Base-by-base conservation (phyloP, 2,329 filamentous ascomycete species). In the Lachnellula arida region DNA sequence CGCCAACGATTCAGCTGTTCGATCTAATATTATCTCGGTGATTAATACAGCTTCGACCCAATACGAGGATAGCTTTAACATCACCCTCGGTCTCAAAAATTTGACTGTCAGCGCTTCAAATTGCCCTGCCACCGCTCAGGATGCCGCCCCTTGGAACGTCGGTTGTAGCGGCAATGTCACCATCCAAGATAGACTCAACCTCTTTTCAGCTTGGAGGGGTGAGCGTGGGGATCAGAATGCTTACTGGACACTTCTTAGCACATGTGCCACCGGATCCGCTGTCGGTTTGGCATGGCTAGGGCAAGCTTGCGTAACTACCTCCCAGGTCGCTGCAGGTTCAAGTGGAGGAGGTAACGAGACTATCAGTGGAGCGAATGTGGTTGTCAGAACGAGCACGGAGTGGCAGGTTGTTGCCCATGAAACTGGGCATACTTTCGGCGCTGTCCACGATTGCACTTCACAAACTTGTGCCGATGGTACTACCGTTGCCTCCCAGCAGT, bases 381-480 rank as follows among this genome's bases (percentile, higher is more conserved):
- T 99, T 22, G 86, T 94, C 25, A 84, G 84, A 61, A 96, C 91
- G 0, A 79, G 82, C 22, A 87, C 84, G 3, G 92, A 96, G 70
- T 97, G 93, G 93, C 91, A 97, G 71, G 88, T 97, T 56, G 90
- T 97, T 72, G 93, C 93, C 32, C 93, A 97, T 70, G 93, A 97
- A 73, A 86, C 87, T 3, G 93, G 92, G 1, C 93, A 97, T 71
- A 97, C 91, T 0, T 97, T 96, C 71, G 93, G 93, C 46, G 94
- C 93, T 5, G 91, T 97, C 9, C 94, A 99, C 72, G 94, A 99
- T 73, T 99, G 94, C 72, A 88, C 84, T 2, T 69, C 76, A 0
- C 60, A 72, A n/a, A 81, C 87, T 2, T 97, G 93, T 69, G 65
- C 68, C 6, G 79, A 89, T 57, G 78, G 81, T 19, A 81, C 82